Percentiles rank a stretch among this genome's conserved stretches.
Conservation (phyloP, 805 yeast species). For the Komagataella pastoris region DNA sequence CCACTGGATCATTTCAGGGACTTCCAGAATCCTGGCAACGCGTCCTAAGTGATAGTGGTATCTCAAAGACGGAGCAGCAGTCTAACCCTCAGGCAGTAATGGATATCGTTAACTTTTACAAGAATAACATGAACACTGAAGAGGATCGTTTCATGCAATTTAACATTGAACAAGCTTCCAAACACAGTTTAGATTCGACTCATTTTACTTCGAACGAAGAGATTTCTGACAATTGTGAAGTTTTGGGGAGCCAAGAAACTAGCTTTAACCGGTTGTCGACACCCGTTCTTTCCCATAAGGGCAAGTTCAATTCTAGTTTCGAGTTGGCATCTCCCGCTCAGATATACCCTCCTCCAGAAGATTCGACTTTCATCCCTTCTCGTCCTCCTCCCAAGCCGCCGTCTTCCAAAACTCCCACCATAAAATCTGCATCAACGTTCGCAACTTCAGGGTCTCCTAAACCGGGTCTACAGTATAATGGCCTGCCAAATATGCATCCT, state of each 20-base stretch:
- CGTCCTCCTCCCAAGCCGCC: conserved; percentile 59
- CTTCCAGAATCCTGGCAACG: conserved; percentile 89
- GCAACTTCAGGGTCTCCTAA: conserved; percentile 1
- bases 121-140: conserved; percentile 30
- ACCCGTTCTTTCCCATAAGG: background rate
- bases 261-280: background rate
- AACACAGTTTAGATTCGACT: conserved; percentile 10
- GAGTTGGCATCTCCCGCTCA: background rate
- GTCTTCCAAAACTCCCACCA: background rate
- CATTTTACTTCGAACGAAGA: conserved; percentile 16
- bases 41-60: conserved; percentile 72
- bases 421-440: conserved; percentile 5
- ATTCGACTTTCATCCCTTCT: conserved; percentile 35
- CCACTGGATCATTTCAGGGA: conserved; percentile 81
- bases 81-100: conserved; percentile 90
- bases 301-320: background rate
- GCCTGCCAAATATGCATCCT: background rate
- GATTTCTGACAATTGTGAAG: background rate
- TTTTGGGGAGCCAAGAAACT: background rate
- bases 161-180: background rate
- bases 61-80: conserved; percentile 76
- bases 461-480: background rate
- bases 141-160: conserved; percentile 5
- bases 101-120: conserved; percentile 81
- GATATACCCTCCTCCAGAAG: background rate